phyloP scores from a whole-genome alignment of 345 rosid genomes.

The Gossypium ekmanianum region DNA sequence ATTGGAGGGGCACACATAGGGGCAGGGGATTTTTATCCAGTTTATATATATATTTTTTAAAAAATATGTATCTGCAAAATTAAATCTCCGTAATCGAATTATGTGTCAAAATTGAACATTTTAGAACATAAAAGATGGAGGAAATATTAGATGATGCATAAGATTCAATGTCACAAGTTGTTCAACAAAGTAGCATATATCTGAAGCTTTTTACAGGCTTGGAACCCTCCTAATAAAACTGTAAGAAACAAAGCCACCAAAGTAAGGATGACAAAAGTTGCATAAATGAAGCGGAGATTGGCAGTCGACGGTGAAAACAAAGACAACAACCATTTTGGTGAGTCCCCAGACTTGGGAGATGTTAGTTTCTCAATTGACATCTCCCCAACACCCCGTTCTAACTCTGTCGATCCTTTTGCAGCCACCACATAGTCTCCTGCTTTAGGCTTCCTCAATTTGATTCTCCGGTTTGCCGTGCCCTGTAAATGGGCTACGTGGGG shows the following conservation, averaged over 20 bases:
- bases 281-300: slow-evolving; percentile 3
- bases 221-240: slow-evolving; percentile 14
- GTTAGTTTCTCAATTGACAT: not conserved
- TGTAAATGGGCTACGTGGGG: slow-evolving; percentile 27
- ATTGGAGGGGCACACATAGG: no score
- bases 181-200: not conserved
- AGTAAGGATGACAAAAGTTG: slow-evolving; percentile 12
- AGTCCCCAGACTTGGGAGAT: not conserved
- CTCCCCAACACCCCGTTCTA: not conserved
- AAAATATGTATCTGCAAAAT: no score
- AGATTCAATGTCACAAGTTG: no score
- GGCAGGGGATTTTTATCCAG: no score
- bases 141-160: no score
- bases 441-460: slow-evolving; percentile 24
- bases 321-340: slow-evolving; percentile 17
- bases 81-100: no score
- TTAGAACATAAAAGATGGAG: no score
- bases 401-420: not conserved
- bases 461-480: slow-evolving; percentile 30
- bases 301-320: not conserved
- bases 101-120: no score
- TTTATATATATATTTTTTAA: no score
- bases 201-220: slow-evolving; percentile 11
- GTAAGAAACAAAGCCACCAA: slow-evolving; percentile 24
- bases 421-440: not conserved